Evolutionary conservation across 805 yeast genomes (phyloP).

Genomic region (Yamadazyma akitaensis): DNA sequence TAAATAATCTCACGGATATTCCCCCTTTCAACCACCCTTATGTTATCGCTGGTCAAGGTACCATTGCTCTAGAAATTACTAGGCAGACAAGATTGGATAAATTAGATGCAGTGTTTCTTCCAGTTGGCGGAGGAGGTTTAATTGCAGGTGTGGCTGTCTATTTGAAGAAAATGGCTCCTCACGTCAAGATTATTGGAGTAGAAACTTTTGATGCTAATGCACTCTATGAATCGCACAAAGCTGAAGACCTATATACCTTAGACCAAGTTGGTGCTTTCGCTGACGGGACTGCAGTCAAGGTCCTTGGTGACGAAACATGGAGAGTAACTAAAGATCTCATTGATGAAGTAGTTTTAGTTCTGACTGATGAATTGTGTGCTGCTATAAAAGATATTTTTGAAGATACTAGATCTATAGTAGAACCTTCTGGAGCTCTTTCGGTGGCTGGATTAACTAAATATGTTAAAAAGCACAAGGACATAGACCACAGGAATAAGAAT

Average conservation of each 20-base stretch:
- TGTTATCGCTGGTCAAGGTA: constrained; percentile 98
- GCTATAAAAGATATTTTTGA: constrained; percentile 96
- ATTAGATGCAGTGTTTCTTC: constrained; percentile 82
- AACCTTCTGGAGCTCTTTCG: constrained; percentile 95
- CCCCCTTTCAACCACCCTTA: constrained; percentile 99
- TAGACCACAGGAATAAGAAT: constrained; percentile 64
- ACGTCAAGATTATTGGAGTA: constrained; percentile 90
- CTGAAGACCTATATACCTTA: constrained; percentile 53
- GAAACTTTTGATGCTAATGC: constrained; percentile 96
- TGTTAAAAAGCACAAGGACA: constrained; percentile 62
- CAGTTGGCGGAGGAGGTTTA: constrained; percentile 97
- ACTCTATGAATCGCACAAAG: constrained; percentile 65
- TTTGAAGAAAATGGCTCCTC: constrained; percentile 95
- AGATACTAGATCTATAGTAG: constrained; percentile 90
- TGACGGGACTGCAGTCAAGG: constrained; percentile 95
- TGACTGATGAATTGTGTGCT: constrained; percentile 92
- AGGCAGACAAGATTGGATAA: constrained; percentile 79
- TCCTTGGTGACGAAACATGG: constrained; percentile 89
- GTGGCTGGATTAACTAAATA: constrained; percentile 94
- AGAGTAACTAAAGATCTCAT: constrained; percentile 71
- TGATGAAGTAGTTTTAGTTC: constrained; percentile 84
- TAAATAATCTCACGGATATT: constrained; percentile 76
- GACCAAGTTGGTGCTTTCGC: constrained; percentile 92
- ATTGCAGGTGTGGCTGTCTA: constrained; percentile 89
- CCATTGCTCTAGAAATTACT: constrained; percentile 88